phyloP scores from a whole-genome alignment of 257 asterid genomes.

The Solanum sparsipilum region DNA sequence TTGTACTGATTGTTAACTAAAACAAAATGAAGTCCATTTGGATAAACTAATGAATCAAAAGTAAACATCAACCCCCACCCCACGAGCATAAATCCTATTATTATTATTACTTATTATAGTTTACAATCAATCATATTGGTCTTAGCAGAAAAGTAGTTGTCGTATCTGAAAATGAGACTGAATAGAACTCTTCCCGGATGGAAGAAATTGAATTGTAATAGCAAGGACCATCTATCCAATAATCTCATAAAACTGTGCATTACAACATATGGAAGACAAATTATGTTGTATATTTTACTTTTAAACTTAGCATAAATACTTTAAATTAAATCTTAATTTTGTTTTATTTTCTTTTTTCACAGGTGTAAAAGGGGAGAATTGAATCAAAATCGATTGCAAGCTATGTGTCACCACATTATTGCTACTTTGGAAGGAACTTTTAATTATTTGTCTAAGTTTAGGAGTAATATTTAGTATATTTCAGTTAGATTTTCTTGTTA shows the following conservation, averaged over 20 bases:
- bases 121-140: too few species aligned
- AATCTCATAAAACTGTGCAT: too few species aligned
- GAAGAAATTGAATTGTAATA: neutral
- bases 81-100: too few species aligned
- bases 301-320: neutral
- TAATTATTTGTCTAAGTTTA: neutral
- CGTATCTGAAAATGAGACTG: too few species aligned
- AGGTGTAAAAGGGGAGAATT: too few species aligned
- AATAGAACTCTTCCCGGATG: neutral
- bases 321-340: too few species aligned
- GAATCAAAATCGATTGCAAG: neutral
- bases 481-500: too few species aligned
- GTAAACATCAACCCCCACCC: neutral
- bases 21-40: neutral
- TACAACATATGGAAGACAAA: neutral
- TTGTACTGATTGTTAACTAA: neutral
- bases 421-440: neutral
- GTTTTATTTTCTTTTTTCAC: too few species aligned
- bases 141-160: too few species aligned
- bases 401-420: neutral
- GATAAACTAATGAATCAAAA: neutral
- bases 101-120: too few species aligned
- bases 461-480: neutral
- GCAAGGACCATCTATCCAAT: too few species aligned
- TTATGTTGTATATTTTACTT: neutral